phyloP scores from a whole-genome alignment of 495 filamentous ascomycete genomes.

The Neurospora sp. region DNA sequence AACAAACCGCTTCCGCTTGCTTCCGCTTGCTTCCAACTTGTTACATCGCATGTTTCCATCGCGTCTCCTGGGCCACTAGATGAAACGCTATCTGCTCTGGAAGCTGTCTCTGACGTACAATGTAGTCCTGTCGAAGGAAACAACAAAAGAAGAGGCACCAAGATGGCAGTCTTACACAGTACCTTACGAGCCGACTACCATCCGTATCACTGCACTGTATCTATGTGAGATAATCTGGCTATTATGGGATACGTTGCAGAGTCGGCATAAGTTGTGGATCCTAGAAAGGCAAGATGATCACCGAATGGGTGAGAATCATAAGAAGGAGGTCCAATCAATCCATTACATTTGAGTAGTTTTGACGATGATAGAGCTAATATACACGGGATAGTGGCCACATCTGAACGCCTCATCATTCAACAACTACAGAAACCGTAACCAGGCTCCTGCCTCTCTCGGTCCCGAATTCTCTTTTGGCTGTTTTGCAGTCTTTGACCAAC shows the following conservation, averaged over 20 bases:
- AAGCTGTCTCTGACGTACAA: background rate
- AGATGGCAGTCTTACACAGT: background rate
- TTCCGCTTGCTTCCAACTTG: conserved; percentile 7
- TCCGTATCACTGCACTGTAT: background rate
- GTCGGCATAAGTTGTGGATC: background rate
- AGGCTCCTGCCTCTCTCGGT: background rate
- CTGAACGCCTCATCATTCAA: background rate
- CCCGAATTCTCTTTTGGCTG: background rate
- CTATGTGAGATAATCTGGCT: background rate
- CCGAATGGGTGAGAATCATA: background rate
- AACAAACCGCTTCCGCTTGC: background rate
- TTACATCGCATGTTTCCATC: conserved; percentile 27
- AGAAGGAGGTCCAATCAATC: background rate
- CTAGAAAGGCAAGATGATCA: background rate
- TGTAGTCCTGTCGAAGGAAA: background rate
- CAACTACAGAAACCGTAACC: background rate
- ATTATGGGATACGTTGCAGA: background rate
- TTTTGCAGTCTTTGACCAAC: background rate
- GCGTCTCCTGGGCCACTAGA: conserved; percentile 17
- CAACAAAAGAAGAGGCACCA: background rate
- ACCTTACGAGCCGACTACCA: background rate
- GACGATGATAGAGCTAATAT: background rate
- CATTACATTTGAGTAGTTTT: background rate
- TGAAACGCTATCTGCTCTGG: conserved; percentile 16
- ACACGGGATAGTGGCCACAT: background rate